Percentiles rank a stretch among this genome's conserved stretches.
Evolutionary conservation across 2,329 filamentous ascomycete species (phyloP).

Genomic region (Chaetomium olivaceum): DNA sequence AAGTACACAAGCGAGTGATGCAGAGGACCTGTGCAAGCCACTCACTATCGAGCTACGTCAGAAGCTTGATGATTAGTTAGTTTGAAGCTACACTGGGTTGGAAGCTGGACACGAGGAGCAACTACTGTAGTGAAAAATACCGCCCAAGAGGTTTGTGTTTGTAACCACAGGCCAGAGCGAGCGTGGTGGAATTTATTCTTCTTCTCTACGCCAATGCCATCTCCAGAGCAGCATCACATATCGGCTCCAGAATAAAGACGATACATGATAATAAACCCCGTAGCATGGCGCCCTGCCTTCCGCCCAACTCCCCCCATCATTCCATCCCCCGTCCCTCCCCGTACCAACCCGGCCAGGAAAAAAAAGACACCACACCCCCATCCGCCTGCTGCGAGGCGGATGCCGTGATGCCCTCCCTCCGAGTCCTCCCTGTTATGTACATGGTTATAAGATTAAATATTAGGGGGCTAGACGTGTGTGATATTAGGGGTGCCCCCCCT

Average conservation of each 20-base stretch:
- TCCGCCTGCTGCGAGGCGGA: conserved; percentile 4
- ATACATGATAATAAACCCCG: conserved; percentile 12
- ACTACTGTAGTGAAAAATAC: not conserved
- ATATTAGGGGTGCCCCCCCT: conserved; percentile 25
- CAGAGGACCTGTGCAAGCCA: not conserved
- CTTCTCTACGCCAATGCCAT: conserved; percentile 13
- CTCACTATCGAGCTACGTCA: not conserved
- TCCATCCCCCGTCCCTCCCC: not conserved
- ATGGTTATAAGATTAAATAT: conserved; percentile 37
- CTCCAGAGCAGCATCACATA: conserved; percentile 4
- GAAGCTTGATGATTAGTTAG: too few relatives aligned
- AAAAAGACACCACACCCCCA: conserved; percentile 13
- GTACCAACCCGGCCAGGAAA: not conserved
- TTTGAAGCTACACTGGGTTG: not conserved
- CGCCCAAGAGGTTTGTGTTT: not conserved
- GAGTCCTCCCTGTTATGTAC: conserved; percentile 32
- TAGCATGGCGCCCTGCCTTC: conserved; percentile 5
- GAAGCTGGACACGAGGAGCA: not conserved
- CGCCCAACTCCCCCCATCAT: not conserved
- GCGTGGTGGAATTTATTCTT: conserved; percentile 19
- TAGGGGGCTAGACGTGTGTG: conserved; percentile 31
- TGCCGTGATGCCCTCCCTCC: conserved; percentile 11
- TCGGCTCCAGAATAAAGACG: conserved; percentile 6
- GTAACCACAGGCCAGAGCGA: conserved; percentile 23
- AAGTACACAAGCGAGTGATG: not conserved